phyloP scores from a whole-genome alignment of 139 green algal species.

The Chlamydomonas schloesseri region DNA sequence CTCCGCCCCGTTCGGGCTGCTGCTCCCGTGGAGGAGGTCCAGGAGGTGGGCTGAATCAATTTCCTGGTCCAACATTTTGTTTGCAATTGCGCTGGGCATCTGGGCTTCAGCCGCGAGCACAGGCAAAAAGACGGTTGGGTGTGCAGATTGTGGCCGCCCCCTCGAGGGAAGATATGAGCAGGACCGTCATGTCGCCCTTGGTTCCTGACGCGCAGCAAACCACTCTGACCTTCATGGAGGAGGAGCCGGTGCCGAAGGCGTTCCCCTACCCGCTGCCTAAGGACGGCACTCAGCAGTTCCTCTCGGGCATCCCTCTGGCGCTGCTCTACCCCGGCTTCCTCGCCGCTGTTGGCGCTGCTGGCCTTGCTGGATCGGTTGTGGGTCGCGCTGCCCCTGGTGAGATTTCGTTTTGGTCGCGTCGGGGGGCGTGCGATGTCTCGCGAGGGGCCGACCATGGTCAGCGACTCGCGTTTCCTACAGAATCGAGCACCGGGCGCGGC shows the following conservation, averaged over 20 bases:
- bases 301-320: slow-evolving; percentile 68
- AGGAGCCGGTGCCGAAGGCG: slow-evolving; percentile 31
- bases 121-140: not conserved
- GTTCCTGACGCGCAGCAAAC: not conserved
- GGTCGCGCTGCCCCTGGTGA: slow-evolving; percentile 64
- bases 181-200: not conserved
- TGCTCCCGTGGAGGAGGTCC: slow-evolving; percentile 21
- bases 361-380: slow-evolving; percentile 43
- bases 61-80: too few species aligned
- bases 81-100: too few species aligned
- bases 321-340: slow-evolving; percentile 75
- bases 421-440: too few species aligned
- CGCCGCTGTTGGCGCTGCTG: slow-evolving; percentile 63
- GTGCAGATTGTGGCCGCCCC: not conserved
- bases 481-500: too few species aligned
- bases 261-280: slow-evolving; percentile 62
- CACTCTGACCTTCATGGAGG: not conserved
- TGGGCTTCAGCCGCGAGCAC: too few species aligned
- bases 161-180: not conserved
- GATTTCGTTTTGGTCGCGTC: too few species aligned
- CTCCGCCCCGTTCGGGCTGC: slow-evolving; percentile 1
- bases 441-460: not conserved
- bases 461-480: not conserved
- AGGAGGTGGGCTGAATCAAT: slow-evolving; percentile 4
- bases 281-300: slow-evolving; percentile 67